Conservation (phyloP, 441 rosid species). For the Adansonia gregorii region DNA sequence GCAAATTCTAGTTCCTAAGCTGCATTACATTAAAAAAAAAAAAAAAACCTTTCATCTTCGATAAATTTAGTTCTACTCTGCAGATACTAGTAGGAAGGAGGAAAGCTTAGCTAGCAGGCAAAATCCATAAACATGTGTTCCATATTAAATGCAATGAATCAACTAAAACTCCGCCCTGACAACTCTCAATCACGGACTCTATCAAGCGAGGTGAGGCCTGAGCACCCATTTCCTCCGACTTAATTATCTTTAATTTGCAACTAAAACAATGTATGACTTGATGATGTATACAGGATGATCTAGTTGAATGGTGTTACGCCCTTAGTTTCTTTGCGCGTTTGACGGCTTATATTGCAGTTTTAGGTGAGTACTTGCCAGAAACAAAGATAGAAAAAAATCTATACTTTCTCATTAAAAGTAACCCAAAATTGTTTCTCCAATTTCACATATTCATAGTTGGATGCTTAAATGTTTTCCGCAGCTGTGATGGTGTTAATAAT, state of each 20-base stretch:
- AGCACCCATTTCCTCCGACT: not conserved
- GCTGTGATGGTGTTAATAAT: slow-evolving; percentile 33
- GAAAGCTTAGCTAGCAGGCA: not conserved
- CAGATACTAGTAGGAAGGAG: not conserved
- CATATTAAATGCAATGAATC: slow-evolving; percentile 18
- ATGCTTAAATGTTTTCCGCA: slow-evolving; percentile 15
- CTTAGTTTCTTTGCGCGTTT: slow-evolving; percentile 33
- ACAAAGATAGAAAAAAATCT: not conserved
- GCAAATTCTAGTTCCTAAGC: not conserved
- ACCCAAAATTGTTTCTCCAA: not conserved
- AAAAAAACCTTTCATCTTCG: not conserved
- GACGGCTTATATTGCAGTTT: slow-evolving; percentile 29
- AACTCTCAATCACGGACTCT: slow-evolving; percentile 26
- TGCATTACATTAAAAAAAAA: not conserved
- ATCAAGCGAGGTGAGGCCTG: slow-evolving; percentile 21
- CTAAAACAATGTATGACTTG: not conserved
- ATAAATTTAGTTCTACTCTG: not conserved
- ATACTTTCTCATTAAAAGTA: not conserved
- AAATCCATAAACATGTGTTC: slow-evolving; percentile 29
- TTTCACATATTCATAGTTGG: not conserved
- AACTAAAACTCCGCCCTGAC: slow-evolving; percentile 17
- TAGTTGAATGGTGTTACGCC: slow-evolving; percentile 32
- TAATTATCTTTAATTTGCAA: not conserved
- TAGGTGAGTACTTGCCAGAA: slow-evolving; percentile 29
- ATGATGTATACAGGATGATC: slow-evolving; percentile 30